Conservation (phyloP, 306 rosid species). For the Amphicarpaea edgeworthii region DNA sequence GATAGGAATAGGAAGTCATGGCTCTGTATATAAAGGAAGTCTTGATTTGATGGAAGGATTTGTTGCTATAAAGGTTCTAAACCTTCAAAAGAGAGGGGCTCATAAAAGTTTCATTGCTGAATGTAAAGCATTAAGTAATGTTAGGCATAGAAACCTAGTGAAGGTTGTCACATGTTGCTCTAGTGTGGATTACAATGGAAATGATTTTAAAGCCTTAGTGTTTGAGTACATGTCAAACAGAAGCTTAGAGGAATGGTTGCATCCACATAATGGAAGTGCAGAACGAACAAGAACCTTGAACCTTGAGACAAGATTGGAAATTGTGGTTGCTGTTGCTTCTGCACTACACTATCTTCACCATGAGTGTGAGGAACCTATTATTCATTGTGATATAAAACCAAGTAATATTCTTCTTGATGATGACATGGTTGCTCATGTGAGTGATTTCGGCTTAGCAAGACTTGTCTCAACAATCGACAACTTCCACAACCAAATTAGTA, state of each 20-base stretch:
- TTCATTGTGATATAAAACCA: slow-evolving; percentile 45
- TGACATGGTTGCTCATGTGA: slow-evolving; percentile 35
- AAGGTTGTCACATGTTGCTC: slow-evolving; percentile 43
- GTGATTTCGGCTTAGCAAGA: slow-evolving; percentile 45
- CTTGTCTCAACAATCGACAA: neutral
- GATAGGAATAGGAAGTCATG: slow-evolving; percentile 47
- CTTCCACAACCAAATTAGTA: neutral
- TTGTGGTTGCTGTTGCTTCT: slow-evolving; percentile 19
- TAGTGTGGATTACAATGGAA: slow-evolving; percentile 27
- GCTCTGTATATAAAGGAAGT: slow-evolving; percentile 47
- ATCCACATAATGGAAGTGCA: neutral
- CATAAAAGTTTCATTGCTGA: slow-evolving; percentile 37
- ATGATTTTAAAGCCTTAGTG: slow-evolving; percentile 40
- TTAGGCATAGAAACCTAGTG: slow-evolving; percentile 33
- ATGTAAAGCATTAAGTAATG: slow-evolving; percentile 34
- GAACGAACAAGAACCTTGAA: neutral
- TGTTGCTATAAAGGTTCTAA: slow-evolving; percentile 43
- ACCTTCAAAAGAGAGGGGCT: slow-evolving; percentile 42
- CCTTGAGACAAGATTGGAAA: slow-evolving; percentile 24
- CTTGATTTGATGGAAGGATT: neutral
- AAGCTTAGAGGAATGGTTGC: slow-evolving; percentile 43
- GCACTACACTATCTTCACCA: slow-evolving; percentile 37
- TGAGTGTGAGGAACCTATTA: slow-evolving; percentile 23
- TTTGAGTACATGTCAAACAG: slow-evolving; percentile 41
- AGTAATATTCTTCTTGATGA: slow-evolving; percentile 39